Conservation (phyloP, 1,284 basidiomycete genomes). For the Leccinum variabile region DNA sequence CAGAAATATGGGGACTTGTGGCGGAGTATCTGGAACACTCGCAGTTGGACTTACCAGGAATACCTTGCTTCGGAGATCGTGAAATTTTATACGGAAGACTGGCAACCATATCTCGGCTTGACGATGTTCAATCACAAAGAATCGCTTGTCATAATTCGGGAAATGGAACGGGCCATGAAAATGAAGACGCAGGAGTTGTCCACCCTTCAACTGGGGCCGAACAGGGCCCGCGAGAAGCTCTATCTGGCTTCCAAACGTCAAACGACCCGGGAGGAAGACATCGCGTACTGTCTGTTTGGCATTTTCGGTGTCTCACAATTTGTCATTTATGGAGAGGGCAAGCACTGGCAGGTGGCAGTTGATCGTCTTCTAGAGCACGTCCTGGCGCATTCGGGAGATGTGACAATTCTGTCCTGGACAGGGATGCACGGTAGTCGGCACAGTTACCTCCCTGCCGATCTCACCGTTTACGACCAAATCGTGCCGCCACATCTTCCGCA, state of each 20-base stretch:
- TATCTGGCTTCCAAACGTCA: conserved; percentile 7
- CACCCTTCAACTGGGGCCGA: background rate
- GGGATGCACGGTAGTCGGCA: conserved; percentile 3
- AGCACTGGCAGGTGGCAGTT: background rate
- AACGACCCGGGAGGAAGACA: conserved; percentile 9
- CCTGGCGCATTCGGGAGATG: conserved; percentile 2
- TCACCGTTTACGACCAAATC: conserved; percentile 13
- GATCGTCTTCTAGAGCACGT: conserved; percentile 11
- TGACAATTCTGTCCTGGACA: conserved; percentile 9
- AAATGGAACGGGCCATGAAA: background rate
- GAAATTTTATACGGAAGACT: conserved; percentile 1
- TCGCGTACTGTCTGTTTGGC: conserved; percentile 7
- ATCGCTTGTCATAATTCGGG: background rate
- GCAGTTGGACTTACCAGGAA: background rate
- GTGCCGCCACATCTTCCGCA: conserved; percentile 7
- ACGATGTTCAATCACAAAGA: background rate
- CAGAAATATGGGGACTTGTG: background rate
- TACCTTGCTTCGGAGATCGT: background rate
- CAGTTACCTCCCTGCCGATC: conserved; percentile 13
- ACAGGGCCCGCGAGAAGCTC: background rate
- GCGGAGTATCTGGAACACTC: conserved; percentile 1
- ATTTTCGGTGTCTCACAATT: too few species aligned
- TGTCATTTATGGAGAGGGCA: too few species aligned
- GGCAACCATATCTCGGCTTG: background rate
- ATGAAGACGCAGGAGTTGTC: background rate